A percentile compares a stretch with the other conserved stretches of the same genome.
Evolutionary conservation across 1,139 yeast genomes (phyloP).

Genomic region (Ogataea hybrid): DNA sequence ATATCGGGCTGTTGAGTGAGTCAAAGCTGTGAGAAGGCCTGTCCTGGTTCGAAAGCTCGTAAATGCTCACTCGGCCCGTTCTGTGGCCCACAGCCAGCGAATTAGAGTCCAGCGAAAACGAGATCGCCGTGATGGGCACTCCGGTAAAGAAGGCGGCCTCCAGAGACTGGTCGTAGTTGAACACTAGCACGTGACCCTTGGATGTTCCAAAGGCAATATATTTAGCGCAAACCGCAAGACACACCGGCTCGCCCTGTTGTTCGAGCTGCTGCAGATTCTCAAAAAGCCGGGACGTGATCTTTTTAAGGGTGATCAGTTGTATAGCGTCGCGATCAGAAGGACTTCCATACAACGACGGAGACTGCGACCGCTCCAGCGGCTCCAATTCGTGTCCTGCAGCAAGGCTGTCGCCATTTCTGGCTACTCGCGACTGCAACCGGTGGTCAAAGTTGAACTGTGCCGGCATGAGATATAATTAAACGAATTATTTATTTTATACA

Average conservation of each 20-base stretch:
- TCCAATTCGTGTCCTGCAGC: not conserved
- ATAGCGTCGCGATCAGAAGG: slow-evolving; percentile 21
- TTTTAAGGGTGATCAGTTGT: slow-evolving; percentile 45
- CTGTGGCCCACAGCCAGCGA: slow-evolving; percentile 46
- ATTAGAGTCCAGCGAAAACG: slow-evolving; percentile 50
- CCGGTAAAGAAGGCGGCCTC: slow-evolving; percentile 28
- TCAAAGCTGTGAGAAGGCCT: slow-evolving; percentile 3
- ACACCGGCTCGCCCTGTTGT: slow-evolving; percentile 50
- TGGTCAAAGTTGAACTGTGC: slow-evolving; percentile 1
- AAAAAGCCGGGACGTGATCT: slow-evolving; percentile 38
- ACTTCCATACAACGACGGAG: slow-evolving; percentile 5
- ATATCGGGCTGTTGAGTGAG: slow-evolving; percentile 33
- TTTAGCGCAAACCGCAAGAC: slow-evolving; percentile 44
- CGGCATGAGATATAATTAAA: not conserved
- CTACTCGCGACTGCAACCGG: slow-evolving; percentile 7
- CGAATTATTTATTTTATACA: not conserved
- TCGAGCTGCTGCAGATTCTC: slow-evolving; percentile 36
- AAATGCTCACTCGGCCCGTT: slow-evolving; percentile 38
- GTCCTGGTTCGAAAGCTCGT: slow-evolving; percentile 20
- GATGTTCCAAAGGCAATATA: slow-evolving; percentile 62
- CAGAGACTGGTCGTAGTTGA: slow-evolving; percentile 56
- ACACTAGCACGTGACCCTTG: slow-evolving; percentile 56
- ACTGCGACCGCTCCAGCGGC: not conserved
- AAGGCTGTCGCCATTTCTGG: not conserved
- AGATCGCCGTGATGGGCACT: slow-evolving; percentile 41